Evolutionary conservation across 164 flowering plant genomes (phyloP).

Genomic region (grape (Vitis vinifera)): ASM3070453v1 NC_081818.1:6223001-6223500

Average conservation of each 20-base stretch:
- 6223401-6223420: slow-evolving; percentile 93
- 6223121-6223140: slow-evolving; percentile 66
- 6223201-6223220: slow-evolving; percentile 77
- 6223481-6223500: slow-evolving; percentile 92
- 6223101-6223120: slow-evolving; percentile 62
- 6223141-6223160: slow-evolving; percentile 88
- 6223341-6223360: slow-evolving; percentile 83
- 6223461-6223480: slow-evolving; percentile 76
- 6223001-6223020: slow-evolving; percentile 53
- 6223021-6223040: slow-evolving; percentile 32
- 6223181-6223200: slow-evolving; percentile 87
- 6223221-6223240: slow-evolving; percentile 70
- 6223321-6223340: slow-evolving; percentile 80
- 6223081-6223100: slow-evolving; percentile 79
- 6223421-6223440: slow-evolving; percentile 94
- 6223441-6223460: slow-evolving; percentile 92
- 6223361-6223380: slow-evolving; percentile 61
- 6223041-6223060: slow-evolving; percentile 78
- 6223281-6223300: slow-evolving; percentile 85
- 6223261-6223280: slow-evolving; percentile 84
- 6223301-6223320: slow-evolving; percentile 82
- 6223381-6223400: slow-evolving; percentile 53
- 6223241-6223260: slow-evolving; percentile 63
- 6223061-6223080: slow-evolving; percentile 72
- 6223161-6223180: slow-evolving; percentile 90